Percentiles rank a stretch among this genome's conserved stretches.
Evolutionary conservation across 164 flowering plant genomes (phyloP).

Genomic region (Echeveria elegans): DNA sequence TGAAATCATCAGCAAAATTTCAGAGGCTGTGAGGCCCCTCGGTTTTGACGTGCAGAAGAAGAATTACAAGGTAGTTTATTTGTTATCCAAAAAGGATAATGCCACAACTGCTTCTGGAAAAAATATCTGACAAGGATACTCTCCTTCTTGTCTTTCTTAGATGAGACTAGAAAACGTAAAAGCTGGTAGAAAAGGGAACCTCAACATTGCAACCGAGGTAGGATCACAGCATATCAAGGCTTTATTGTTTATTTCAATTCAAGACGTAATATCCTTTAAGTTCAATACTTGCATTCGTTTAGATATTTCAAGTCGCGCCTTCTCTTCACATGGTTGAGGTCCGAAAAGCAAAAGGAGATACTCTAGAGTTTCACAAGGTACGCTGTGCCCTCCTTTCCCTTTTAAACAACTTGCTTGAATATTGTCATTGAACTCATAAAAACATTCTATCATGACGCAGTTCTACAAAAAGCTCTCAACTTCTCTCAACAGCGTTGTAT

Average conservation of each 20-base stretch:
- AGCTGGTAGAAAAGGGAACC: constrained; percentile 96
- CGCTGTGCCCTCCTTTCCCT: not conserved
- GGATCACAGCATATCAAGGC: constrained; percentile 32
- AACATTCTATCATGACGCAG: constrained; percentile 29
- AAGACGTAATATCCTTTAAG: not conserved
- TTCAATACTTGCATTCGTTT: constrained; percentile 10
- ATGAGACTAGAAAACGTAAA: constrained; percentile 86
- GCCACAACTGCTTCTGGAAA: not conserved
- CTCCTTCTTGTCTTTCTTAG: constrained; percentile 21
- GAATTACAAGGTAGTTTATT: constrained; percentile 68
- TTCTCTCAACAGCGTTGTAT: constrained; percentile 74
- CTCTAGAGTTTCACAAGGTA: constrained; percentile 97
- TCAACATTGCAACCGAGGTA: constrained; percentile 95
- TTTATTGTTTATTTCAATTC: not conserved
- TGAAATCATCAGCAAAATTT: constrained; percentile 78
- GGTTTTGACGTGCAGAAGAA: constrained; percentile 94
- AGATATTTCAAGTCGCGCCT: constrained; percentile 98
- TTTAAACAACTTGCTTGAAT: too few relatives aligned
- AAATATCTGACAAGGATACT: not conserved
- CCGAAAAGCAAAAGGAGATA: constrained; percentile 95
- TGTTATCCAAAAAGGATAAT: not conserved
- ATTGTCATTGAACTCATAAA: too few relatives aligned
- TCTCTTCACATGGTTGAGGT: constrained; percentile 99
- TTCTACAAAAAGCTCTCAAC: constrained; percentile 83
- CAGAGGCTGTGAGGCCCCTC: constrained; percentile 94